Conservation (phyloP, 208 protist species). For the Trypanosoma avium region DNA sequence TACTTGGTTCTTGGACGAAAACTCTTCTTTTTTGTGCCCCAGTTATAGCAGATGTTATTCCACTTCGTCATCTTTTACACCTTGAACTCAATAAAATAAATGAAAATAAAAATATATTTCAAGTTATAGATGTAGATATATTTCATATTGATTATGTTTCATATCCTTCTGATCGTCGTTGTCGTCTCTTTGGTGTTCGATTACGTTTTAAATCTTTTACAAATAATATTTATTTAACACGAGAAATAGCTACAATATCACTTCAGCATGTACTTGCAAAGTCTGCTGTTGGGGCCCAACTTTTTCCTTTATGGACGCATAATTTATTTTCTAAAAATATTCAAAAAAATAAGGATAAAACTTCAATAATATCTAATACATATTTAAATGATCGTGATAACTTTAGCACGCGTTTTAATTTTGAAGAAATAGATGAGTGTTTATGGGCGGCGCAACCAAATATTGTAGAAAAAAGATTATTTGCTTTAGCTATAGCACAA, state of each 20-base stretch:
- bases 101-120: not conserved
- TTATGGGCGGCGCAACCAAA: slow-evolving; percentile 21
- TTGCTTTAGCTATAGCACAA: slow-evolving; percentile 44
- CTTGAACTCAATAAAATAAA: not conserved
- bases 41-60: slow-evolving; percentile 49
- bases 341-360: not conserved
- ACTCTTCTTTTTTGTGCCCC: slow-evolving; percentile 65
- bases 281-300: slow-evolving; percentile 27
- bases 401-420: slow-evolving; percentile 14
- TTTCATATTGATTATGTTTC: slow-evolving; percentile 52
- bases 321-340: not conserved
- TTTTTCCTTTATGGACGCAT: slow-evolving; percentile 63
- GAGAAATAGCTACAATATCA: slow-evolving; percentile 1
- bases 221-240: not conserved
- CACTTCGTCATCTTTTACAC: slow-evolving; percentile 25
- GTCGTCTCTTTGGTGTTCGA: slow-evolving; percentile 50
- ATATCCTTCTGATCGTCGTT: slow-evolving; percentile 25
- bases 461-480: slow-evolving; percentile 45
- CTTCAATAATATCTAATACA: not conserved
- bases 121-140: slow-evolving; percentile 48
- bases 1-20: slow-evolving; percentile 51
- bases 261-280: slow-evolving; percentile 22
- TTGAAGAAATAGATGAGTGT: slow-evolving; percentile 24
- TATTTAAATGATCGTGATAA: not conserved
- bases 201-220: slow-evolving; percentile 19